phyloP scores from a whole-genome alignment of 768 basidiomycete genomes.

The Boletus vinaceobasis region DNA sequence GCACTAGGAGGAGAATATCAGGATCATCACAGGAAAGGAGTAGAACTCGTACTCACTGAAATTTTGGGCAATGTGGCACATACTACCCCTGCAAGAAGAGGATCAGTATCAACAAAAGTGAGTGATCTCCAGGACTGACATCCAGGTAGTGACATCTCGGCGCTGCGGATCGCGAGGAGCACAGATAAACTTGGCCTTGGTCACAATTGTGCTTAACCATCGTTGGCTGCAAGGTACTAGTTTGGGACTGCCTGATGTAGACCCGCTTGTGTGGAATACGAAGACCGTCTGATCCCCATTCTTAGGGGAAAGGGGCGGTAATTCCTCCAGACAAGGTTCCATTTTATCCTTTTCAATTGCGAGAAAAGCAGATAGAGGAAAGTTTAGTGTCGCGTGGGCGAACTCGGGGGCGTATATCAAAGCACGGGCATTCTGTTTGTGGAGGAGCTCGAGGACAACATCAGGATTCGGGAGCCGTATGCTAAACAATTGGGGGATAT shows the following conservation, averaged over 20 bases:
- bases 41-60: conserved; percentile 52
- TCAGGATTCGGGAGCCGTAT: conserved; percentile 70
- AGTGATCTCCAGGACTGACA: conserved; percentile 46
- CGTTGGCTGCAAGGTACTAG: conserved; percentile 67
- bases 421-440: conserved; percentile 57
- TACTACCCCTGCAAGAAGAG: conserved; percentile 61
- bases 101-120: conserved; percentile 28
- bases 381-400: conserved; percentile 37
- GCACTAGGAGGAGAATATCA: conserved; percentile 38
- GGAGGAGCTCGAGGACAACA: conserved; percentile 67
- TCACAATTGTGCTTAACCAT: conserved; percentile 60
- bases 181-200: conserved; percentile 56
- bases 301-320: conserved; percentile 42
- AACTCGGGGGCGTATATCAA: conserved; percentile 65
- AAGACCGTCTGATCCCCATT: conserved; percentile 48
- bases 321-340: conserved; percentile 33
- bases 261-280: conserved; percentile 79
- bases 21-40: conserved; percentile 22
- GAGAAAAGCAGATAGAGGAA: conserved; percentile 48
- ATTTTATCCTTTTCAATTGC: conserved; percentile 41
- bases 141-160: conserved; percentile 70
- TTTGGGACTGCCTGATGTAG: conserved; percentile 81
- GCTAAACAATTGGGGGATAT: conserved; percentile 75
- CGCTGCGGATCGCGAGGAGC: conserved; percentile 45
- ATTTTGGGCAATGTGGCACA: conserved; percentile 78